A percentile compares a stretch with the other conserved stretches of the same genome.
These are phyloP conservation scores for Basipetospora chlamydospora DNA, from an alignment of 2,329 filamentous ascomycete species.

Conservation along the genomic window DNA sequence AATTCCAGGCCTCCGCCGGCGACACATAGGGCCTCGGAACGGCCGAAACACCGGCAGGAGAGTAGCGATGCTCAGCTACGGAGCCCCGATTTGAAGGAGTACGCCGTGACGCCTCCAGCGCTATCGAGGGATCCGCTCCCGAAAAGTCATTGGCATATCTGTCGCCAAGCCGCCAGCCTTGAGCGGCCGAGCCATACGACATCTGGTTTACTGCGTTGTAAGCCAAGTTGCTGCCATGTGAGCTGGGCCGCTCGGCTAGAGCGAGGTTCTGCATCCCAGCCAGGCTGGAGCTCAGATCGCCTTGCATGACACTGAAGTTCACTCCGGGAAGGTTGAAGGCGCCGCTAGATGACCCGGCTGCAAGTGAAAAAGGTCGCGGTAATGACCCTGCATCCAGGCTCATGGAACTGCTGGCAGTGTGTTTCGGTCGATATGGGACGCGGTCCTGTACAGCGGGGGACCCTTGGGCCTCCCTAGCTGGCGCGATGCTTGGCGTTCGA, in stretches of 20 bases:
- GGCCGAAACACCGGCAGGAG: constrained; percentile 12
- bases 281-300: constrained; percentile 12
- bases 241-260: constrained; percentile 15
- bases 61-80: background rate
- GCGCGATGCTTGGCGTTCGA: constrained; percentile 40
- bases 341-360: no score
- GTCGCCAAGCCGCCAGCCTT: background rate
- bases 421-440: constrained; percentile 18
- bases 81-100: constrained; percentile 2
- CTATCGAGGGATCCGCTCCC: background rate
- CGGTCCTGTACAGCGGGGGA: constrained; percentile 15
- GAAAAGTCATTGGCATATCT: background rate
- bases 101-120: background rate
- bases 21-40: constrained; percentile 15
- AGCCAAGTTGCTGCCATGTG: constrained; percentile 8
- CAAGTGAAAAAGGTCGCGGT: no score
- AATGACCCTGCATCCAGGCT: no score
- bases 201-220: background rate
- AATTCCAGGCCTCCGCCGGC: constrained; percentile 23
- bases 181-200: background rate
- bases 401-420: constrained; percentile 28
- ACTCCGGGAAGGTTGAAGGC: no score
- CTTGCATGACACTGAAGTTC: no score
- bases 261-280: constrained; percentile 25
- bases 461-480: constrained; percentile 38